Conservation (phyloP, 257 asterid species). For the Linderniella brevidens region DNA sequence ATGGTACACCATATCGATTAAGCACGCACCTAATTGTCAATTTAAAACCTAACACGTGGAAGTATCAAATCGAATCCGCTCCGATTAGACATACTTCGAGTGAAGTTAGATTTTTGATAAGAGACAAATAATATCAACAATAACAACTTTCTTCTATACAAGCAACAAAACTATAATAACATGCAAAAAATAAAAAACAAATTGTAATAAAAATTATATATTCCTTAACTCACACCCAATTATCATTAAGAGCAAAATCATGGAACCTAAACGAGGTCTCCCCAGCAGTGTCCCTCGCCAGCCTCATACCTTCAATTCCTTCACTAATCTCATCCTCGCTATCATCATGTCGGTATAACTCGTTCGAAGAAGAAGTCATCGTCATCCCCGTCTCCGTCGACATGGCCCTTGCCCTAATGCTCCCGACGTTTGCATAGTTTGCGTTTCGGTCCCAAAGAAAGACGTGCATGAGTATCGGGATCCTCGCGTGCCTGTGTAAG, state of each 20-base stretch:
- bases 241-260: slow-evolving; percentile 40
- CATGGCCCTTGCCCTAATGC: slow-evolving; percentile 31
- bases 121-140: no score
- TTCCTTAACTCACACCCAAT: slow-evolving; percentile 35
- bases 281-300: slow-evolving; percentile 61
- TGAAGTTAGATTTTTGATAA: no score
- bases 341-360: neutral
- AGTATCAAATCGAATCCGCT: no score
- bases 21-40: no score
- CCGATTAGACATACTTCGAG: no score
- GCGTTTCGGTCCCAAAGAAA: slow-evolving; percentile 51
- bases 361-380: neutral
- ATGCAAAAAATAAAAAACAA: no score
- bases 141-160: no score
- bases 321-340: slow-evolving; percentile 9
- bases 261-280: slow-evolving; percentile 56
- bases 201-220: neutral
- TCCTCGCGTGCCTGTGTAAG: slow-evolving; percentile 66
- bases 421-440: slow-evolving; percentile 21
- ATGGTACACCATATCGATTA: no score
- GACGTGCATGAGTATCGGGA: slow-evolving; percentile 53
- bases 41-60: no score
- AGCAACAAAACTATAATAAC: no score
- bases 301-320: slow-evolving; percentile 10
- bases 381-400: slow-evolving; percentile 9